Percentiles rank a stretch among this genome's conserved stretches.
These are phyloP conservation scores for Isatis tinctoria DNA, from an alignment of 345 rosid genomes.

Conservation along the genomic window DNA sequence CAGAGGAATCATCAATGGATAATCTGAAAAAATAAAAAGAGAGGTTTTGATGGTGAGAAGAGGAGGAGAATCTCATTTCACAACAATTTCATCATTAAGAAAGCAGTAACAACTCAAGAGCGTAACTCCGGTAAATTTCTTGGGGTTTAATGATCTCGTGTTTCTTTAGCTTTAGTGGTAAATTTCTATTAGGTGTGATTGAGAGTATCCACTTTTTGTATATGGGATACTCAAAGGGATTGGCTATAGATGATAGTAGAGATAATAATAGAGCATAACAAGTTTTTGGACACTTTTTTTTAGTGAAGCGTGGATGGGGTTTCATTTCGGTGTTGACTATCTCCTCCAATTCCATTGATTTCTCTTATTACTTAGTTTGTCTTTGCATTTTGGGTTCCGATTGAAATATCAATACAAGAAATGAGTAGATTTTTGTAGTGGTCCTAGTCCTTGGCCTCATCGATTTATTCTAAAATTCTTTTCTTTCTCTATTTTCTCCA, in stretches of 20 bases:
- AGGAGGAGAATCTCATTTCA: slow-evolving; percentile 2
- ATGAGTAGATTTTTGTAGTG: slow-evolving; percentile 33
- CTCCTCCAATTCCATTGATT: slow-evolving; percentile 20
- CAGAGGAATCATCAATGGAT: slow-evolving; percentile 30
- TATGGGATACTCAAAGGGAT: slow-evolving; percentile 1
- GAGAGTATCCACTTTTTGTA: neutral
- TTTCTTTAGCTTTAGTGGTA: slow-evolving; percentile 1
- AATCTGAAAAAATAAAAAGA: slow-evolving; percentile 26
- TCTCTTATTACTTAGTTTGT: slow-evolving; percentile 21
- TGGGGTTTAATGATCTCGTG: neutral
- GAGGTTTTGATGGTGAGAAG: slow-evolving; percentile 21
- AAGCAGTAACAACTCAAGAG: neutral
- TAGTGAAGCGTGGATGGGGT: slow-evolving; percentile 20
- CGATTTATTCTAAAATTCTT: slow-evolving; percentile 3
- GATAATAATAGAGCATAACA: slow-evolving; percentile 18
- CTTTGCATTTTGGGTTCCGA: slow-evolving; percentile 29
- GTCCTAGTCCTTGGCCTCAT: slow-evolving; percentile 37
- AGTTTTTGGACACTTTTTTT: slow-evolving; percentile 32
- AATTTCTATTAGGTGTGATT: neutral
- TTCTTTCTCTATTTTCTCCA: neutral
- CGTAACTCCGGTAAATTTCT: neutral
- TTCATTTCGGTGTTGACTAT: slow-evolving; percentile 54
- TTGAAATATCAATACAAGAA: slow-evolving; percentile 30
- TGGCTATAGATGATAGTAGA: slow-evolving; percentile 20
- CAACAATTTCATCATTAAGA: slow-evolving; percentile 9